Percentiles rank a stretch among this genome's conserved stretches.
phyloP scores from a whole-genome alignment of 2,329 filamentous ascomycete genomes.

The Elsinoe batatas region DNA sequence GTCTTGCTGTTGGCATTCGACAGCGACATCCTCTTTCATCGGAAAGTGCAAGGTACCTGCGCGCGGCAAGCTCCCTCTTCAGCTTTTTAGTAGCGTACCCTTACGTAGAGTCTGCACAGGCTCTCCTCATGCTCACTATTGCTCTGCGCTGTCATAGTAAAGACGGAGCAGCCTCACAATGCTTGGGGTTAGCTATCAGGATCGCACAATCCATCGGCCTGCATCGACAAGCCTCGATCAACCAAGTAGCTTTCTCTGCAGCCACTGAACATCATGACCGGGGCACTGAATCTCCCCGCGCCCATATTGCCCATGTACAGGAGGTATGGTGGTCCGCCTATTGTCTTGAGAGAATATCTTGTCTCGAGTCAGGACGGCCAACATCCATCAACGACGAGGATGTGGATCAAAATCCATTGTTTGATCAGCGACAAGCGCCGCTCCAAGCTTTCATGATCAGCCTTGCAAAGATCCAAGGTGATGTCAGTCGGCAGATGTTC shows the following conservation, averaged over 20 bases:
- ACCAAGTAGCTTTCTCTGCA: neutral
- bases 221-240: neutral
- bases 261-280: no score
- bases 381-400: slow-evolving; percentile 1
- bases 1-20: neutral
- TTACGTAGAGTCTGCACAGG: slow-evolving; percentile 11
- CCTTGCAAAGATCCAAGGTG: slow-evolving; percentile 2
- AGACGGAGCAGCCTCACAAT: slow-evolving; percentile 9
- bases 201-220: slow-evolving; percentile 14
- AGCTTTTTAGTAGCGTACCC: slow-evolving; percentile 1
- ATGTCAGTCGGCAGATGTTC: slow-evolving; percentile 1
- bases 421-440: neutral
- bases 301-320: neutral
- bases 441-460: neutral
- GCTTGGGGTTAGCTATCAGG: slow-evolving; percentile 10
- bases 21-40: neutral
- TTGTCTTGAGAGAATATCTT: neutral
- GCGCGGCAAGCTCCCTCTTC: slow-evolving; percentile 4
- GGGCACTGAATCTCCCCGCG: neutral
- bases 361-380: slow-evolving; percentile 1
- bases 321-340: slow-evolving; percentile 3
- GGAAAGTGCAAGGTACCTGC: slow-evolving; percentile 8
- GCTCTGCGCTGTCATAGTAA: slow-evolving; percentile 11
- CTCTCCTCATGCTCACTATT: slow-evolving; percentile 10
- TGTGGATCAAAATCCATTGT: neutral